These are phyloP conservation scores for Parasitella parasitica DNA, from an alignment of 371 early-diverging fungal species.

Conservation along the genomic window DNA sequence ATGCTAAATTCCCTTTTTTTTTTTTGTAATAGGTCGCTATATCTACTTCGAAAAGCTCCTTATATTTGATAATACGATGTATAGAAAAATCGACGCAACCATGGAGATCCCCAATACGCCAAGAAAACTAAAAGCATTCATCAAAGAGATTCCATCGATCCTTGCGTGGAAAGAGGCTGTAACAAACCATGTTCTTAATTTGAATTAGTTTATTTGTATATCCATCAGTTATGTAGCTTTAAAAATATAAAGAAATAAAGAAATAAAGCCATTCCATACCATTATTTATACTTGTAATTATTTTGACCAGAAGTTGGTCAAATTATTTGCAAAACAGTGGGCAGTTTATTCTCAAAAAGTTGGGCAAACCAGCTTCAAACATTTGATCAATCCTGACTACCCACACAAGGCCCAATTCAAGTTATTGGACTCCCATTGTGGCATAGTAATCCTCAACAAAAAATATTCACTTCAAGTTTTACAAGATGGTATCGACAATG, in stretches of 20 bases:
- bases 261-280: slow-evolving; percentile 1
- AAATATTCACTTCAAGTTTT: no score
- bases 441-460: no score
- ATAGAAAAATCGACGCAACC: background rate
- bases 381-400: no score
- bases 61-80: slow-evolving; percentile 1
- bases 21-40: background rate
- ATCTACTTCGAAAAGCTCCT: slow-evolving; percentile 1
- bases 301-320: background rate
- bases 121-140: background rate
- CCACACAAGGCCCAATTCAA: no score
- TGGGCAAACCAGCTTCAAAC: no score
- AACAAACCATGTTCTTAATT: slow-evolving; percentile 1
- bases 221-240: background rate
- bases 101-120: slow-evolving; percentile 7
- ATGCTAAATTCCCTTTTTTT: background rate
- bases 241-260: background rate
- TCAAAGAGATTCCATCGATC: slow-evolving; percentile 9
- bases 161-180: slow-evolving; percentile 10
- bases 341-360: no score
- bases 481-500: no score
- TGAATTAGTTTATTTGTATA: slow-evolving; percentile 1
- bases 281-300: slow-evolving; percentile 6
- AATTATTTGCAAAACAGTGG: no score
- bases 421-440: no score